Evolutionary conservation across 2,329 filamentous ascomycete genomes (phyloP).

Genomic region (Fusarium neocosmosporiellum): DNA sequence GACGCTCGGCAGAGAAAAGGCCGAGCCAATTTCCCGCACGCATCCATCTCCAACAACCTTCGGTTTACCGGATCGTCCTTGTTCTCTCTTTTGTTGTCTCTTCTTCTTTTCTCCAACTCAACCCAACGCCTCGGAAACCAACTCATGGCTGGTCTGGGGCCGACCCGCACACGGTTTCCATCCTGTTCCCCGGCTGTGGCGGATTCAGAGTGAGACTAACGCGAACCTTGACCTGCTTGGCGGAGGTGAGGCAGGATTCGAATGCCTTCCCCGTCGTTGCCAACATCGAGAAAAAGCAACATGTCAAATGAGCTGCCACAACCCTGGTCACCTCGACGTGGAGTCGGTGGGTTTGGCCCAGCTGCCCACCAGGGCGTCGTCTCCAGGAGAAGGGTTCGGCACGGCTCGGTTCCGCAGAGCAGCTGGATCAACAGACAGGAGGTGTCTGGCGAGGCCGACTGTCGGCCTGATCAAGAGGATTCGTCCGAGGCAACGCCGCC

Average conservation of each 20-base stretch:
- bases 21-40: conserved; percentile 20
- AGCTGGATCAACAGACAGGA: conserved; percentile 10
- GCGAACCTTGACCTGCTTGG: conserved; percentile 22
- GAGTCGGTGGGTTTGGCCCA: conserved; percentile 21
- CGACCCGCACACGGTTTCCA: conserved; percentile 23
- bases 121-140: conserved; percentile 22
- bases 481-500: conserved; percentile 32
- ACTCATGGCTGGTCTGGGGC: conserved; percentile 22
- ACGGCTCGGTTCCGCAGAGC: conserved; percentile 24
- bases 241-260: conserved; percentile 15
- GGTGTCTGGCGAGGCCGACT: conserved; percentile 6
- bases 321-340: conserved; percentile 25
- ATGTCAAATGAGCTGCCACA: conserved; percentile 21
- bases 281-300: conserved; percentile 30
- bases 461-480: conserved; percentile 15
- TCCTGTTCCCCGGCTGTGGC: conserved; percentile 29
- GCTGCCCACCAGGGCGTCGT: conserved; percentile 11
- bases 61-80: conserved; percentile 2
- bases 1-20: conserved; percentile 6
- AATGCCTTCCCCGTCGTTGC: conserved; percentile 20
- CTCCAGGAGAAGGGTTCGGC: conserved; percentile 28
- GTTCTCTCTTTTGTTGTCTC: conserved; percentile 37
- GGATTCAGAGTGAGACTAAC: conserved; percentile 27
- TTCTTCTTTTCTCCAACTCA: conserved; percentile 9
- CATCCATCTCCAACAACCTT: not conserved